Conservation (phyloP, 2,329 filamentous ascomycete species). For the Epichloe aotearoae region DNA sequence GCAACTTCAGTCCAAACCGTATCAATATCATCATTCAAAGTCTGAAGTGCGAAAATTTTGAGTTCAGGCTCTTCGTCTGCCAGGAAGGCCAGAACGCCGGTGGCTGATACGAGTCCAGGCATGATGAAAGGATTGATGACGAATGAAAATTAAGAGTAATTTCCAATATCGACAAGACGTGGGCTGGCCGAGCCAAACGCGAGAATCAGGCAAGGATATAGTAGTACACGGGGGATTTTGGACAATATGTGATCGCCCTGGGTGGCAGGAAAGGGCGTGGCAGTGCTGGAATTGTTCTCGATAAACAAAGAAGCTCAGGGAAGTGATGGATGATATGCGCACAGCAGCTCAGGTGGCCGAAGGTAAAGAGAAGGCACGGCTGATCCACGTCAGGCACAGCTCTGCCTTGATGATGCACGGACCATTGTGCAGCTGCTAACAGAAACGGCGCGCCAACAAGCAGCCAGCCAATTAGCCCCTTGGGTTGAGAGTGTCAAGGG, state of each 20-base stretch:
- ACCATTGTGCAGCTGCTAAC: conserved; percentile 1
- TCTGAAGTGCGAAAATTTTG: conserved; percentile 88
- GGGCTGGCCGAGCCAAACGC: neutral
- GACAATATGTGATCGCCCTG: neutral
- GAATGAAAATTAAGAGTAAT: conserved; percentile 1
- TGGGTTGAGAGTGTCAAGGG: neutral
- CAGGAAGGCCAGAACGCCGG: conserved; percentile 87
- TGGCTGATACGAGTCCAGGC: conserved; percentile 89
- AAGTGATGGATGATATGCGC: neutral
- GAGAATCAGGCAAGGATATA: too few species aligned
- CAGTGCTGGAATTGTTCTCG: neutral
- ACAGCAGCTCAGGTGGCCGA: neutral
- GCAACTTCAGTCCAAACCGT: conserved; percentile 97
- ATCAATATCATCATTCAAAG: conserved; percentile 91
- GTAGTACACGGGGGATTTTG: neutral
- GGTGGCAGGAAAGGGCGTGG: neutral
- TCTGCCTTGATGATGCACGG: conserved; percentile 18
- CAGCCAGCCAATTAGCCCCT: neutral
- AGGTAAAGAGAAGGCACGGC: conserved; percentile 11
- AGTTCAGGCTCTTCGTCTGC: conserved; percentile 89
- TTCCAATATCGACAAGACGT: neutral
- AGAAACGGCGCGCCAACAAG: neutral
- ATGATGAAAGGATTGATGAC: conserved; percentile 34
- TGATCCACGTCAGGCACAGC: conserved; percentile 34
- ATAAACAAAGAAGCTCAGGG: neutral